These are phyloP conservation scores for Lentinus polychrous DNA, from an alignment of 1,284 basidiomycete species.

Conservation along the genomic window DNA sequence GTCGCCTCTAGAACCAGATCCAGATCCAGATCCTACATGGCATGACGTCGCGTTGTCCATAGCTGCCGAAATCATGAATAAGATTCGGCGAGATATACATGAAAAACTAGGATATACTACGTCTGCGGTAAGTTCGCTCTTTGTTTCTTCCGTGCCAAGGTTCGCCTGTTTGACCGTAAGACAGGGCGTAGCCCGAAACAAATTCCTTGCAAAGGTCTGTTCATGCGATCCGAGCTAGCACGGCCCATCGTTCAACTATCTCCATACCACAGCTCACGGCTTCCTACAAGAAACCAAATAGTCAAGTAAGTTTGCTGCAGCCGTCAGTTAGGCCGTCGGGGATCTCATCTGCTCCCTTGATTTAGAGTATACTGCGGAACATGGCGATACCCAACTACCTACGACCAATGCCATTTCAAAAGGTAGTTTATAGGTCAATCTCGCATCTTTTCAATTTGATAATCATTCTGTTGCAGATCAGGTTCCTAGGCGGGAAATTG, in stretches of 20 bases:
- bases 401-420: slow-evolving; percentile 78
- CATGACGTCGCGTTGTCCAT: slow-evolving; percentile 89
- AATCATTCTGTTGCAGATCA: slow-evolving; percentile 54
- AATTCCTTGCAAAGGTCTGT: slow-evolving; percentile 85
- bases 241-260: background rate
- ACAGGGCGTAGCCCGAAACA: slow-evolving; percentile 93
- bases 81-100: slow-evolving; percentile 64
- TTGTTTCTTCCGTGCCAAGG: background rate
- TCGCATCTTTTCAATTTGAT: background rate
- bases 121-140: slow-evolving; percentile 63
- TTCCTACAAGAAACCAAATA: slow-evolving; percentile 86
- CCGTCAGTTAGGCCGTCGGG: background rate
- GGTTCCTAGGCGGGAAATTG: slow-evolving; percentile 93
- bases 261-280: slow-evolving; percentile 58
- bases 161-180: background rate
- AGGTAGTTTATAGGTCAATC: slow-evolving; percentile 47
- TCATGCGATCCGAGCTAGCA: background rate
- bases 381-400: slow-evolving; percentile 81
- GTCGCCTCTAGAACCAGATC: slow-evolving; percentile 16
- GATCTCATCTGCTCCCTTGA: background rate
- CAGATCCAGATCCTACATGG: slow-evolving; percentile 50
- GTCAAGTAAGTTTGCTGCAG: slow-evolving; percentile 46
- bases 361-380: slow-evolving; percentile 75
- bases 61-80: slow-evolving; percentile 85
- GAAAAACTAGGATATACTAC: slow-evolving; percentile 86